These are phyloP conservation scores for Xenosphaeropsis pyriputrescens DNA, from an alignment of 2,329 filamentous ascomycete species.

Conservation along the genomic window DNA sequence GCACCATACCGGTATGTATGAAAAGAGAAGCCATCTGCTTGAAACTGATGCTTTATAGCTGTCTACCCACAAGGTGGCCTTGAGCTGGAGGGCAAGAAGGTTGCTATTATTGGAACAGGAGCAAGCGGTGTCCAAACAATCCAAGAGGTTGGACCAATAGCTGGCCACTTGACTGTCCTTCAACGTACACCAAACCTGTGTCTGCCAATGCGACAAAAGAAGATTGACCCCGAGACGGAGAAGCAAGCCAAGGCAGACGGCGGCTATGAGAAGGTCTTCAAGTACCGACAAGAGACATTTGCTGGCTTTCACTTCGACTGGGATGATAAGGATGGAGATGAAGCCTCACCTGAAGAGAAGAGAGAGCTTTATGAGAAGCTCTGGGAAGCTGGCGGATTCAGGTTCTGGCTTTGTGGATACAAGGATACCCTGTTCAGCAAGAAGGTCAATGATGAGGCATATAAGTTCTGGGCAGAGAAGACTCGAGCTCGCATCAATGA, in stretches of 20 bases:
- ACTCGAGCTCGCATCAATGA: constrained; percentile 27
- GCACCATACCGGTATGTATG: constrained; percentile 10
- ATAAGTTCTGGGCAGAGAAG: constrained; percentile 33
- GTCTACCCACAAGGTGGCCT: constrained; percentile 20
- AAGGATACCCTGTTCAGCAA: constrained; percentile 26
- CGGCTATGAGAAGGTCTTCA: constrained; percentile 25
- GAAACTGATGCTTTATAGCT: constrained; percentile 27
- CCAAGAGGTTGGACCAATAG: constrained; percentile 18
- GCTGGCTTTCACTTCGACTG: constrained; percentile 36
- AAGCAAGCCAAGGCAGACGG: constrained; percentile 26
- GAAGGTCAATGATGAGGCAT: constrained; percentile 27
- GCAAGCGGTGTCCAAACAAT: constrained; percentile 12
- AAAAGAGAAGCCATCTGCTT: constrained; percentile 26
- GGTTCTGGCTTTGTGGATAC: constrained; percentile 28
- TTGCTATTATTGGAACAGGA: constrained; percentile 37
- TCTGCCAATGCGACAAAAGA: constrained; percentile 38
- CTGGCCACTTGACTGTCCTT: constrained; percentile 30
- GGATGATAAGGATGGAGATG: constrained; percentile 25
- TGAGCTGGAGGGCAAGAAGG: constrained; percentile 31
- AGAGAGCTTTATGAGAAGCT: constrained; percentile 26
- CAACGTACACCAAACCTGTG: constrained; percentile 43
- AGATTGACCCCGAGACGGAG: constrained; percentile 21
- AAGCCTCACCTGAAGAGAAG: constrained; percentile 26
- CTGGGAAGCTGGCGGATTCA: constrained; percentile 30
- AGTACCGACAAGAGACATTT: constrained; percentile 26